These are phyloP conservation scores for Rhizopogon vinicolor DNA, from an alignment of 768 basidiomycete genomes.

Conservation along the genomic window DNA sequence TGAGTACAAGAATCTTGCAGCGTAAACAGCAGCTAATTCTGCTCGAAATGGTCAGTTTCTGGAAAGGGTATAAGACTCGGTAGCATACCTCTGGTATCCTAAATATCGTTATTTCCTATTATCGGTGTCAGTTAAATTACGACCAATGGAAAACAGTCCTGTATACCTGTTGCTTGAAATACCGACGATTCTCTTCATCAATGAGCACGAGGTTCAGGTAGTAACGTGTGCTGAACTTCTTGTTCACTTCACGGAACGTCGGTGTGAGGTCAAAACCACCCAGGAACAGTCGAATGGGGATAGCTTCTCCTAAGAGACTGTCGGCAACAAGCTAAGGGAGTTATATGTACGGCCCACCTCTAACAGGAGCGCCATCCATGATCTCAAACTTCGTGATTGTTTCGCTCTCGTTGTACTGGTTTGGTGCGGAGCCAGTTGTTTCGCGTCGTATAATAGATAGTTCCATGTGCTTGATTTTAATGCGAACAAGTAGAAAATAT, in stretches of 20 bases:
- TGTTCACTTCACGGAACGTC: constrained; percentile 98
- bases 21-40: constrained; percentile 29
- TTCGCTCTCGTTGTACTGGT: constrained; percentile 98
- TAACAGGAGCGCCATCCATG: constrained; percentile 98
- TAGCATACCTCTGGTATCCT: constrained; percentile 77
- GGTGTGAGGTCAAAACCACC: constrained; percentile 98
- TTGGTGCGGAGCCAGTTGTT: constrained; percentile 96
- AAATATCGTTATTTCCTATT: constrained; percentile 82
- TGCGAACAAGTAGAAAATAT: constrained; percentile 96
- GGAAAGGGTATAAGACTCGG: neutral
- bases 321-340: neutral
- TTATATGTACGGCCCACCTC: constrained; percentile 46
- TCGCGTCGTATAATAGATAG: constrained; percentile 96
- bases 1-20: neutral
- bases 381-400: constrained; percentile 99
- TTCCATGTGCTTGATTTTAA: constrained; percentile 99
- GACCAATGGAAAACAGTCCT: constrained; percentile 6
- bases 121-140: neutral
- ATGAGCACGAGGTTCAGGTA: constrained; percentile 97
- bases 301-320: constrained; percentile 78
- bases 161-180: constrained; percentile 91
- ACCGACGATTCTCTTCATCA: constrained; percentile 96
- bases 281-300: constrained; percentile 95
- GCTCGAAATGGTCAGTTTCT: constrained; percentile 3
- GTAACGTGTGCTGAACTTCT: constrained; percentile 96